Evolutionary conservation across 352 stramenopile species (phyloP).

Genomic region (Phytophthora pisi): DNA sequence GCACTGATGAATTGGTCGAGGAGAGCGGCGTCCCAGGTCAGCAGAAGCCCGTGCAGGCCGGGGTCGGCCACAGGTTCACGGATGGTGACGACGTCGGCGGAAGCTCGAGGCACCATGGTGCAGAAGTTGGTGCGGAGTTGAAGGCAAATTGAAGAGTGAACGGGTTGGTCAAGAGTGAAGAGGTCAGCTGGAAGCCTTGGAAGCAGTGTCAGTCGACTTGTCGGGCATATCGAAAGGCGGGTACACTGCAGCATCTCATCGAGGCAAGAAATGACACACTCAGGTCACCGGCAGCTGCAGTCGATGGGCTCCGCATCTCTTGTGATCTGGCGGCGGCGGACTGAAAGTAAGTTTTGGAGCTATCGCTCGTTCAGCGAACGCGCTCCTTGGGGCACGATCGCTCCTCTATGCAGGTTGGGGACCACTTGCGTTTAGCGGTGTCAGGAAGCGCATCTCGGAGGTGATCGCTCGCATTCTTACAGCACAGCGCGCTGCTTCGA

Average conservation of each 20-base stretch:
- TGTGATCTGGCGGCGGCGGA: constrained; percentile 3
- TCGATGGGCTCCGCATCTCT: constrained; percentile 1
- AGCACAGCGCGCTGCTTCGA: neutral
- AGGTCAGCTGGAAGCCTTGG: neutral
- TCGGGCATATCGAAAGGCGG: neutral
- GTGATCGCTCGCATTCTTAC: neutral
- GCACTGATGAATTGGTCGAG: constrained; percentile 29
- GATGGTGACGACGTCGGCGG: constrained; percentile 12
- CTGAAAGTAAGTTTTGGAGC: neutral
- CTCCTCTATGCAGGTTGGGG: constrained; percentile 10
- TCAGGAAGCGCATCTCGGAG: constrained; percentile 1
- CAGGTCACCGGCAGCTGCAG: constrained; percentile 22
- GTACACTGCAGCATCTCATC: neutral
- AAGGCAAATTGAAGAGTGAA: constrained; percentile 24
- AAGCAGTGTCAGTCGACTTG: neutral
- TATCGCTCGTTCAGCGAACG: constrained; percentile 19
- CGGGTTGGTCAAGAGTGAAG: neutral
- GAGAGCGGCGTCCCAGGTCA: constrained; percentile 24
- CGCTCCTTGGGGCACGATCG: constrained; percentile 16
- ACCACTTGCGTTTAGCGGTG: constrained; percentile 2
- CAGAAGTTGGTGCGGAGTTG: neutral
- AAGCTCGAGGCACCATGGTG: constrained; percentile 26
- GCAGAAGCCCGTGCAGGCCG: constrained; percentile 19
- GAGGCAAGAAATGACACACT: constrained; percentile 17
- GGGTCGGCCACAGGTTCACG: constrained; percentile 8